These are phyloP conservation scores for Jacaranda copaia DNA, from an alignment of 257 asterid genomes.

Conservation along the genomic window DNA sequence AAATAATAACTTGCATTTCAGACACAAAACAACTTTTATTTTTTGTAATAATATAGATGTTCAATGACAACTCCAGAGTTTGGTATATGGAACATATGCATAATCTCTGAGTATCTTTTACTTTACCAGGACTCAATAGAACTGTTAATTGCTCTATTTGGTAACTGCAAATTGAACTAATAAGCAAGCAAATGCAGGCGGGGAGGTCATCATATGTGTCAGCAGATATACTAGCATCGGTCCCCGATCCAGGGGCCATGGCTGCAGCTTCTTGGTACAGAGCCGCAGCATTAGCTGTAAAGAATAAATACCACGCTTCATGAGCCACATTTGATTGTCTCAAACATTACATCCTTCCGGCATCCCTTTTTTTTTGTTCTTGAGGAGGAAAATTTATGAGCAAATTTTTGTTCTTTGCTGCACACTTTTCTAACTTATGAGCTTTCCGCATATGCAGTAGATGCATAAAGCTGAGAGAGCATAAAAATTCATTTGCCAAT, in stretches of 20 bases:
- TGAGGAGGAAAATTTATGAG: conserved; percentile 46
- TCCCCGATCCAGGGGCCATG: conserved; percentile 97
- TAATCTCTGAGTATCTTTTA: no score
- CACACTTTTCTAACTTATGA: not conserved
- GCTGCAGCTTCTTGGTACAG: conserved; percentile 93
- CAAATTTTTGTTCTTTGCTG: conserved; percentile 33
- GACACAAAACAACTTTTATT: no score
- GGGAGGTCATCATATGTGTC: conserved; percentile 92
- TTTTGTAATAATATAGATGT: no score
- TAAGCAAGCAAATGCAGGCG: conserved; percentile 60
- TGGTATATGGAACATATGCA: no score
- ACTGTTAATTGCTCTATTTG: no score
- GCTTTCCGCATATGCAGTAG: conserved; percentile 69
- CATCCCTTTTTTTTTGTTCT: conserved; percentile 39
- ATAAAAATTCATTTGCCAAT: conserved; percentile 22
- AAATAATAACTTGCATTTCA: no score
- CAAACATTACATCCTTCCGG: conserved; percentile 43
- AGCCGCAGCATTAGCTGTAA: conserved; percentile 80
- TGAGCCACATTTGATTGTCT: conserved; percentile 33
- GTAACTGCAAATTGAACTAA: not conserved
- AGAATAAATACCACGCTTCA: conserved; percentile 45
- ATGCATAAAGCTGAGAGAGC: conserved; percentile 66
- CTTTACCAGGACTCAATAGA: no score
- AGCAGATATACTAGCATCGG: conserved; percentile 76
- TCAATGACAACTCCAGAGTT: no score